Percentiles rank a stretch among this genome's conserved stretches.
Conservation (phyloP, 495 filamentous ascomycete genomes). For the Penicillium malachiteum region DNA sequence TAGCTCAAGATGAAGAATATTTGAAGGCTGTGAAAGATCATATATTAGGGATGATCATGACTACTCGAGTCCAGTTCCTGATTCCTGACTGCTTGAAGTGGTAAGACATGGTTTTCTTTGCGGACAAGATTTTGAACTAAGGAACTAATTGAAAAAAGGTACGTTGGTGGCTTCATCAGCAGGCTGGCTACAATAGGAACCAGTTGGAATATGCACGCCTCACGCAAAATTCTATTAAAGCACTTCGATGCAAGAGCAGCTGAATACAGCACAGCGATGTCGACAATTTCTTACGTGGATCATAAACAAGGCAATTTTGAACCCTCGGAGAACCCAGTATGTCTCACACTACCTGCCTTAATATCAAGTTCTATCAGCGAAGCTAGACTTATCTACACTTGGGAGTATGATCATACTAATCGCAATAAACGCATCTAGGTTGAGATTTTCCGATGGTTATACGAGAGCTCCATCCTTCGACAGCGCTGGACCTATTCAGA, state of each 20-base stretch:
- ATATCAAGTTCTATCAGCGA: too few species aligned
- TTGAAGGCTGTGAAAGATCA: slow-evolving; percentile 26
- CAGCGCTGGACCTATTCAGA: slow-evolving; percentile 24
- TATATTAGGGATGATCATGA: slow-evolving; percentile 28
- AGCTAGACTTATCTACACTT: too few species aligned
- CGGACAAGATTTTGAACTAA: not conserved
- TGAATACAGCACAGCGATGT: slow-evolving; percentile 22
- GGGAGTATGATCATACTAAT: not conserved
- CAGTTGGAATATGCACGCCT: slow-evolving; percentile 26
- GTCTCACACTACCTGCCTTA: not conserved
- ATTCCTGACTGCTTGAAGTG: slow-evolving; percentile 18
- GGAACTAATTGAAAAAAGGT: slow-evolving; percentile 6
- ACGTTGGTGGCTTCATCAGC: slow-evolving; percentile 22
- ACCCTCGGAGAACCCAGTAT: slow-evolving; percentile 13
- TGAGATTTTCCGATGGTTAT: slow-evolving; percentile 28
- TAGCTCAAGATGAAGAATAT: slow-evolving; percentile 24
- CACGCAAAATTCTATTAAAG: slow-evolving; percentile 22
- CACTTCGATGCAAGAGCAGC: slow-evolving; percentile 24
- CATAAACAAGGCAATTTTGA: slow-evolving; percentile 1
- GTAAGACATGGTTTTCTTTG: not conserved
- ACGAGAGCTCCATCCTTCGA: slow-evolving; percentile 18
- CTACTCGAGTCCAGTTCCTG: slow-evolving; percentile 24
- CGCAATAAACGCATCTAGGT: not conserved
- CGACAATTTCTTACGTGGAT: not conserved
- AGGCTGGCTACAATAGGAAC: slow-evolving; percentile 17